Conservation (phyloP, 163 green algal species). For the Volvox carteri region DNA sequence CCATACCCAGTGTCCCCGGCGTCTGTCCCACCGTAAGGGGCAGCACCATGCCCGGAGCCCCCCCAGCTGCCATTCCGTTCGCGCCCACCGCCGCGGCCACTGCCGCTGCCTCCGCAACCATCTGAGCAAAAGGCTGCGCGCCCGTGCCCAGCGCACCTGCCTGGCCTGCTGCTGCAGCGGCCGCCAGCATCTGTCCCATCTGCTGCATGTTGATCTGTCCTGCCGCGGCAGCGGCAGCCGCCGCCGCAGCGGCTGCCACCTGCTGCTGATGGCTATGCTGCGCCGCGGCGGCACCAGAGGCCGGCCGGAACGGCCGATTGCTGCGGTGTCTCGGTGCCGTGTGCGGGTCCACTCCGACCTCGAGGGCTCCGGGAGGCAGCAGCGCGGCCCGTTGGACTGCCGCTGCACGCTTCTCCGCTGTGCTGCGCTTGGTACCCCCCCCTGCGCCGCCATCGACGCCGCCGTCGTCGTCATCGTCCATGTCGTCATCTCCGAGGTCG, state of each 20-base stretch:
- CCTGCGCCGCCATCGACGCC: neutral
- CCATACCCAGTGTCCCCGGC: neutral
- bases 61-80: neutral
- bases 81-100: slow-evolving; percentile 21
- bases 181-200: slow-evolving; percentile 46
- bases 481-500: neutral
- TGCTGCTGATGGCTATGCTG: neutral
- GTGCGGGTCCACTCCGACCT: slow-evolving; percentile 47
- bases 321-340: slow-evolving; percentile 8
- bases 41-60: slow-evolving; percentile 2
- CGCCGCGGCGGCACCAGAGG: neutral
- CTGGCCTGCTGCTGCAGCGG: neutral
- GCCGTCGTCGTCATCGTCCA: neutral
- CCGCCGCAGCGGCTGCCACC: neutral
- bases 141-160: neutral
- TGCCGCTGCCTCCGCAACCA: slow-evolving; percentile 11
- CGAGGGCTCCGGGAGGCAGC: slow-evolving; percentile 6
- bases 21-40: slow-evolving; percentile 6
- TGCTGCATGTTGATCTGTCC: slow-evolving; percentile 34
- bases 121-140: slow-evolving; percentile 26
- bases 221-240: neutral
- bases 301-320: slow-evolving; percentile 7
- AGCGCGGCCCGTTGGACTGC: neutral
- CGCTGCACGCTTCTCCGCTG: neutral
- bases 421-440: neutral